phyloP scores from a whole-genome alignment of 1,139 yeast genomes.

The Sugiyamaella novakii region DNA sequence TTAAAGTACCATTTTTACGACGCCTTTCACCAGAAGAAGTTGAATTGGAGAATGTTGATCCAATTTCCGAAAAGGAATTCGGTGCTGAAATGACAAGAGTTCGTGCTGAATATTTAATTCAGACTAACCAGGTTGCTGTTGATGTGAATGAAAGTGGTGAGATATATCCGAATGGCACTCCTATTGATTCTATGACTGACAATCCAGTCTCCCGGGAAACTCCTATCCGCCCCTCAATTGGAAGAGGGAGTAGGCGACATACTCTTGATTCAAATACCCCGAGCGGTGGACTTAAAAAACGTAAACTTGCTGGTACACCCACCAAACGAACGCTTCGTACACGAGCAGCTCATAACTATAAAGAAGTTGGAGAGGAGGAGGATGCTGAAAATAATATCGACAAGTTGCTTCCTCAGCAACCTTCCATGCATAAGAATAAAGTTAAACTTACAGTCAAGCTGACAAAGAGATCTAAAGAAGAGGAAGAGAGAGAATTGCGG shows the following conservation, averaged over 20 bases:
- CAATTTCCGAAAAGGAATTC: slow-evolving; percentile 68
- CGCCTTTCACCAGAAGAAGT: slow-evolving; percentile 47
- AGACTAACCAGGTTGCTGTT: slow-evolving; percentile 21
- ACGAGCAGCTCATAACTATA: slow-evolving; percentile 15
- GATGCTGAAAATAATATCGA: slow-evolving; percentile 10
- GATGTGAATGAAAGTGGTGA: slow-evolving; percentile 10
- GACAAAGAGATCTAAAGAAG: slow-evolving; percentile 13
- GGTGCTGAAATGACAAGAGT: slow-evolving; percentile 69
- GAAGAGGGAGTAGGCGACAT: slow-evolving; percentile 4
- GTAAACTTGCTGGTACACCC: slow-evolving; percentile 13
- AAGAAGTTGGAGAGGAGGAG: slow-evolving; percentile 17
- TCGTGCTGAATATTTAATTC: slow-evolving; percentile 56
- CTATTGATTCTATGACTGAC: slow-evolving; percentile 2
- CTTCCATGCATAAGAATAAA: slow-evolving; percentile 3
- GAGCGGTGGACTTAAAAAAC: slow-evolving; percentile 9
- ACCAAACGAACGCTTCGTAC: slow-evolving; percentile 17
- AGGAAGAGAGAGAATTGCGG: slow-evolving; percentile 26
- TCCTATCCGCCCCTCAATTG: slow-evolving; percentile 1
- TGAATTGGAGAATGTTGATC: slow-evolving; percentile 62
- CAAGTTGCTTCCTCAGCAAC: background rate
- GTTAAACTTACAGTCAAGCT: slow-evolving; percentile 18
- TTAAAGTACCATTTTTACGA: slow-evolving; percentile 51
- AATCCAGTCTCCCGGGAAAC: background rate
- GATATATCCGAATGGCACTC: slow-evolving; percentile 2
- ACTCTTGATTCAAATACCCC: slow-evolving; percentile 3